Conservation (phyloP, 306 rosid genomes). For the Prunus mume region DNA sequence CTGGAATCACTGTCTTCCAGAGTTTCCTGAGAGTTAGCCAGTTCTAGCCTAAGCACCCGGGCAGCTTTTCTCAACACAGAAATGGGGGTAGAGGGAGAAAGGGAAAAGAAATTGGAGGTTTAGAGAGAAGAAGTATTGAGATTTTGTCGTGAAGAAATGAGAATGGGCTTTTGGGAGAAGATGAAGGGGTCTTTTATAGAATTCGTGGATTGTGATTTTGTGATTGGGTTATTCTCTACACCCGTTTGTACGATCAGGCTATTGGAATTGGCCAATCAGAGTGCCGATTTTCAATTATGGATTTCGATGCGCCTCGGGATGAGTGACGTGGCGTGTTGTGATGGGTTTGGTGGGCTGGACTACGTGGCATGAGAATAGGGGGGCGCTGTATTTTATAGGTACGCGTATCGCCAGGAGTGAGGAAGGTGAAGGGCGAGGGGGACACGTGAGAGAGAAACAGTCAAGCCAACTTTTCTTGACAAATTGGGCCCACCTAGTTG, state of each 20-base stretch:
- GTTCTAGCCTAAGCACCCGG: constrained; percentile 40
- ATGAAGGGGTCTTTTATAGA: background rate
- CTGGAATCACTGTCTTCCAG: constrained; percentile 53
- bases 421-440: background rate
- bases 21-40: constrained; percentile 79
- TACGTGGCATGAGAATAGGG: background rate
- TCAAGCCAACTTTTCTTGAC: constrained; percentile 27
- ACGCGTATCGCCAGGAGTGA: constrained; percentile 4
- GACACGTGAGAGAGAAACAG: background rate
- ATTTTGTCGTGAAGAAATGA: background rate
- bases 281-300: background rate
- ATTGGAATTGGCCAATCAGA: constrained; percentile 2
- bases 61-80: background rate
- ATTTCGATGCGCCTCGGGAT: background rate
- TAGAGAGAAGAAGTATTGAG: background rate
- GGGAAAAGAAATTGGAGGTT: background rate
- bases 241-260: background rate
- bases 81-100: background rate
- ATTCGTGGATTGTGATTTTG: background rate
- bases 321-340: constrained; percentile 12
- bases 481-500: constrained; percentile 1
- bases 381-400: background rate
- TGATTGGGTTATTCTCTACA: background rate
- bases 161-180: background rate
- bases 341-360: background rate